Percentiles rank a stretch among this genome's conserved stretches.
Evolutionary conservation across 2,329 filamentous ascomycete species (phyloP).

Genomic region (Apiospora malaysiana): DNA sequence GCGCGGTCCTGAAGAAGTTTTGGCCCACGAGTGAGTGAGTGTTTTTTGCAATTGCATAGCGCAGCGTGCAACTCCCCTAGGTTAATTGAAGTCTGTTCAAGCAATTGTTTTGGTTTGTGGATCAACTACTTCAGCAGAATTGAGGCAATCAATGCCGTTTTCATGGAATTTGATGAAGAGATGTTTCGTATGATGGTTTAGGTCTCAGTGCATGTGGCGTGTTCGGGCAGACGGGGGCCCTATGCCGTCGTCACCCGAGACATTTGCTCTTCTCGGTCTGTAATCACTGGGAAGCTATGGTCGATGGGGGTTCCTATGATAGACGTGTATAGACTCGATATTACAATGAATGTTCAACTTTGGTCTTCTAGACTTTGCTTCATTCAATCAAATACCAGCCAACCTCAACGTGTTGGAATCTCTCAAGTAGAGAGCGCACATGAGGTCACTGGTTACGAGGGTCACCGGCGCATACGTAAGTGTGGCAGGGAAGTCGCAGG

Average conservation of each 20-base stretch:
- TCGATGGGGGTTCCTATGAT: no score
- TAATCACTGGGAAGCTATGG: no score
- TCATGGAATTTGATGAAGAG: not conserved
- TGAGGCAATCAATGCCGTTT: not conserved
- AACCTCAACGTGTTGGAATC: no score
- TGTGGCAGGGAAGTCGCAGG: not conserved
- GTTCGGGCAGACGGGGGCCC: not conserved
- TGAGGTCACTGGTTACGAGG: not conserved
- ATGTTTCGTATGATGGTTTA: not conserved
- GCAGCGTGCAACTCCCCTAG: constrained; percentile 7
- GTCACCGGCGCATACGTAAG: constrained; percentile 5
- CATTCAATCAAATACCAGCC: no score
- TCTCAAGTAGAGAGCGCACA: no score
- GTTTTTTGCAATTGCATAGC: constrained; percentile 18
- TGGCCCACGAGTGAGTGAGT: not conserved
- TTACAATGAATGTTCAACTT: no score
- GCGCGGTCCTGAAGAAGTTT: not conserved
- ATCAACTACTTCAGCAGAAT: no score
- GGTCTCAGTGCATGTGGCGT: constrained; percentile 5
- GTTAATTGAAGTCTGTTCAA: not conserved
- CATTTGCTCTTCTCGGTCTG: not conserved
- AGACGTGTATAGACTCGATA: no score
- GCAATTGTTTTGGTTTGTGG: no score
- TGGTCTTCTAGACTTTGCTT: no score
- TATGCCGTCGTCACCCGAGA: not conserved